phyloP scores from a whole-genome alignment of 1,284 basidiomycete species.

The Thecaphora thlaspeos region DNA sequence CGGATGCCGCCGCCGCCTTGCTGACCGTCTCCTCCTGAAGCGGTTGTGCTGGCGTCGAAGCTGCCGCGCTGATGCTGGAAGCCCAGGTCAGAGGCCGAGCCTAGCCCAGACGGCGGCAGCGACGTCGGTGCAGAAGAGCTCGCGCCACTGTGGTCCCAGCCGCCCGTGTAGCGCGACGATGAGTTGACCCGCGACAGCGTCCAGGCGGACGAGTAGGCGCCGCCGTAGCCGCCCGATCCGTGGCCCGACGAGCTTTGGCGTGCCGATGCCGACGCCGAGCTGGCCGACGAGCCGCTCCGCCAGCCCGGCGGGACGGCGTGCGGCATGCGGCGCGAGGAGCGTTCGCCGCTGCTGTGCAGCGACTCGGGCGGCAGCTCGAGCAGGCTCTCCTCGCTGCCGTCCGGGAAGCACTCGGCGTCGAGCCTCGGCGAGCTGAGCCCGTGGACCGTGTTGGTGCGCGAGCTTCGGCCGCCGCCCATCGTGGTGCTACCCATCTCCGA shows the following conservation, averaged over 20 bases:
- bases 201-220: no score
- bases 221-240: neutral
- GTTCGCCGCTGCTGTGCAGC: slow-evolving; percentile 29
- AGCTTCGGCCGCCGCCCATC: slow-evolving; percentile 25
- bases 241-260: neutral
- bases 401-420: slow-evolving; percentile 8
- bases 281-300: neutral
- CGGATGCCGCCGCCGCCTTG: slow-evolving; percentile 16
- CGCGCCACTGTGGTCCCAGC: slow-evolving; percentile 17
- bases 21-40: no score
- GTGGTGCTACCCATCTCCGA: slow-evolving; percentile 35
- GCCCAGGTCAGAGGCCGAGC: slow-evolving; percentile 15
- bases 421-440: slow-evolving; percentile 23
- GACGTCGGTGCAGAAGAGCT: slow-evolving; percentile 35
- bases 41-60: no score
- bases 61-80: no score
- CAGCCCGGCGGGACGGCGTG: neutral
- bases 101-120: slow-evolving; percentile 3
- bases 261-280: neutral
- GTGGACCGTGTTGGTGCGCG: slow-evolving; percentile 26
- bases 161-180: neutral
- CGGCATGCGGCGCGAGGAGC: slow-evolving; percentile 6
- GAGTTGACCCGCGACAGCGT: neutral
- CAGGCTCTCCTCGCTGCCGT: slow-evolving; percentile 32
- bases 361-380: slow-evolving; percentile 33